A percentile compares a stretch with the other conserved stretches of the same genome.
Conservation (phyloP, 208 protist species). For the Wallacemonas sp. region DNA sequence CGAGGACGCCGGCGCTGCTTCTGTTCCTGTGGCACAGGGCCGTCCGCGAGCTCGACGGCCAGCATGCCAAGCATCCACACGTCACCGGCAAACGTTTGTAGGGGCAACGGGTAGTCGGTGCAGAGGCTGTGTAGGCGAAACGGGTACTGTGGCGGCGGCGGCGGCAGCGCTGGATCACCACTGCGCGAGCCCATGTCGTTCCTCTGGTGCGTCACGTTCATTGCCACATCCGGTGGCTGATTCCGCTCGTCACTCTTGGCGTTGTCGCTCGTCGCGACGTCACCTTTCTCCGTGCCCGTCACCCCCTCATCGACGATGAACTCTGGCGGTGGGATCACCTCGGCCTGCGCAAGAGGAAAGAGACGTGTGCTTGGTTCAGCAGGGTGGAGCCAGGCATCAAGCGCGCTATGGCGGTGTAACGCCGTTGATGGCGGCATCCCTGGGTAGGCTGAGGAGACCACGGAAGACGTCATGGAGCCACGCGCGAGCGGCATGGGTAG, state of each 20-base stretch:
- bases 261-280: too few species aligned
- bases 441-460: too few species aligned
- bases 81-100: slow-evolving; percentile 34
- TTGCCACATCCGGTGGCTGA: not conserved
- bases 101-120: slow-evolving; percentile 23
- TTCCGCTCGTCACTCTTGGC: too few species aligned
- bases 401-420: too few species aligned
- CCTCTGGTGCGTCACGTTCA: not conserved
- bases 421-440: too few species aligned
- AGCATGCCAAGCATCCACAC: slow-evolving; percentile 81
- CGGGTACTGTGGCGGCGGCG: slow-evolving; percentile 1
- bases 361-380: slow-evolving; percentile 1
- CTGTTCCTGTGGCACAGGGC: slow-evolving; percentile 33
- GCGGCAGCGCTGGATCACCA: not conserved
- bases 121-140: slow-evolving; percentile 25
- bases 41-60: slow-evolving; percentile 64
- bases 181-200: not conserved
- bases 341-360: slow-evolving; percentile 33
- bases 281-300: not conserved
- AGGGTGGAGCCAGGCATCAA: not conserved
- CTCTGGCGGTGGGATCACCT: slow-evolving; percentile 47
- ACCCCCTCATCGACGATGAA: slow-evolving; percentile 22
- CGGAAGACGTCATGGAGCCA: too few species aligned
- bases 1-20: slow-evolving; percentile 35
- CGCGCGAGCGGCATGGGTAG: not conserved